Evolutionary conservation across 441 rosid species (phyloP), one percentile per base, ranked within the genome.

Genomic region (Hypseocharis bilobata): DNA sequence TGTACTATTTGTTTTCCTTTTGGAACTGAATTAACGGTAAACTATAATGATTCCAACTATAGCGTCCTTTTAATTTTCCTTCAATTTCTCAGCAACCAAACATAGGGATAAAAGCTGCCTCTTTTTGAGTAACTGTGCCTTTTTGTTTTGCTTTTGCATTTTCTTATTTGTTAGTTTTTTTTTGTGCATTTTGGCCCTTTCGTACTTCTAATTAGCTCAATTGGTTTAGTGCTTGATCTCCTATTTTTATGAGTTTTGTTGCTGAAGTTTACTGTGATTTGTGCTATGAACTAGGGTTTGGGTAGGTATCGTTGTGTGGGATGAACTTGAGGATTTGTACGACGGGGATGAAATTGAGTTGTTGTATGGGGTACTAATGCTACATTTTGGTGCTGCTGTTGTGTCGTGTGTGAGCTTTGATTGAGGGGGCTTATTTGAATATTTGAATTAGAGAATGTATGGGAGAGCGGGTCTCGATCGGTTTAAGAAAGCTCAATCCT

Each of bases 381-480:
- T 22, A 8, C 38, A 62, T 66, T 17, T 29, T 73, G 38, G 25
- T 38, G 57, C 22, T 34, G 49, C n/a, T n/a, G n/a, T n/a, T n/a
- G n/a, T n/a, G n/a, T 34, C 10, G 14, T 57, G 27, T 25, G 20
- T 40, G 19, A 26, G 66, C 54, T 55, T 42, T 16, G 67, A 6
- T 36, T 40, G 28, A 30, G 56, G 13, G 36, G 19, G 40, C 22
- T 63, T 49, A n/a, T 14, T 72, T 42, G 69, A 26, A 42, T 28
- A 16, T 69, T 52, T 63, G 30, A 30, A 6, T 20, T 44, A 56
- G 61, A 86, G 70, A 73, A 93, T 93, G 99, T 91, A 86, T 38
- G 96, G 97, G 67, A 86, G 95, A 77, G 78, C 88, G 16, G 95
- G 96, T 63, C 95, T 93, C 65, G 97, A 88, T 51, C 81, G 97